Conservation (phyloP, 2,329 filamentous ascomycete genomes). For the Fusarium lateritium region DNA sequence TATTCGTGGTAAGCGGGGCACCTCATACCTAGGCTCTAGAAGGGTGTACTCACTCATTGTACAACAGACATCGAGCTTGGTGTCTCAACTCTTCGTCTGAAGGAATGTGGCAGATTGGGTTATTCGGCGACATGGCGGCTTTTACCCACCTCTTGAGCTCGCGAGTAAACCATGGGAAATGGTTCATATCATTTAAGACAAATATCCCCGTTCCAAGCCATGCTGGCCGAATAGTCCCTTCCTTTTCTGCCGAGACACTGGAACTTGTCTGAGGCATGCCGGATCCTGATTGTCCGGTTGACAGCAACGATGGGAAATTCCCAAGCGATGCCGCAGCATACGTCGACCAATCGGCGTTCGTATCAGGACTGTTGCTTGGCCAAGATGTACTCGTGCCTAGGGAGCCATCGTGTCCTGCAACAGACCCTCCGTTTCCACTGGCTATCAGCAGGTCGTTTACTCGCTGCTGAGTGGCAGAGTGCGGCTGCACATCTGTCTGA, state of each 20-base stretch:
- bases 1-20: conserved; percentile 39
- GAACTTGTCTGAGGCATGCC: background rate
- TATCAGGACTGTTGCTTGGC: background rate
- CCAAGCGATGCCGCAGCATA: background rate
- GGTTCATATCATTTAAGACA: conserved; percentile 48
- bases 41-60: conserved; percentile 47
- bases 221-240: conserved; percentile 22
- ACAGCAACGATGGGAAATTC: conserved; percentile 11
- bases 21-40: rapidly evolving
- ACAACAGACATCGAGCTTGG: conserved; percentile 55
- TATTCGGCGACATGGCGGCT: conserved; percentile 53
- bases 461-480: background rate
- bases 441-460: background rate
- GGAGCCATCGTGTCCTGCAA: background rate
- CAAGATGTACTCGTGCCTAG: background rate
- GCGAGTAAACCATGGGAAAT: conserved; percentile 44
- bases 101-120: conserved; percentile 51
- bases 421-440: background rate
- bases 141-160: conserved; percentile 50
- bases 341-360: background rate
- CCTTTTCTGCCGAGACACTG: background rate
- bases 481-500: background rate
- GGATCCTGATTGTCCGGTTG: conserved; percentile 5
- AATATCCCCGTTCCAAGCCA: conserved; percentile 38
- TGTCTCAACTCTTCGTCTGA: conserved; percentile 56